A percentile compares a stretch with the other conserved stretches of the same genome.
Evolutionary conservation across 2,329 filamentous ascomycete species (phyloP).

Genomic region (Cadophora sp.): DNA sequence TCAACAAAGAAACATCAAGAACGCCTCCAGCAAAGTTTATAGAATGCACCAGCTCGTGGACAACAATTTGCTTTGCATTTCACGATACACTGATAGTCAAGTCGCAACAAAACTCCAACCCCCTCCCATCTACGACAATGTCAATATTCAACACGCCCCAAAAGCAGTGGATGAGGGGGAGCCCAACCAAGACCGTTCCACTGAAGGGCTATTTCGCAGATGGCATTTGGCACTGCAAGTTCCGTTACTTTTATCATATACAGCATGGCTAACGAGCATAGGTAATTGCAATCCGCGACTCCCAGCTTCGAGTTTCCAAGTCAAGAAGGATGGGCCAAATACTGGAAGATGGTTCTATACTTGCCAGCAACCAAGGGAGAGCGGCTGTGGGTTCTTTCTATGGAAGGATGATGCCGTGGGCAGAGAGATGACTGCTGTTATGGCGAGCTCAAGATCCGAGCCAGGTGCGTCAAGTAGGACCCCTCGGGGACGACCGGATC

Average conservation of each 20-base stretch:
- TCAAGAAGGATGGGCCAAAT: constrained; percentile 57
- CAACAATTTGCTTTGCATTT: background rate
- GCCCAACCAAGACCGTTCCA: constrained; percentile 32
- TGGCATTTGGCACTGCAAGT: constrained; percentile 50
- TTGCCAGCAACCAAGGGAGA: constrained; percentile 55
- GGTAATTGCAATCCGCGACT: constrained; percentile 59
- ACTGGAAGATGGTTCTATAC: constrained; percentile 60
- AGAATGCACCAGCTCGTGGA: background rate
- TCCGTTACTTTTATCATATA: background rate
- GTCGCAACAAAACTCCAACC: background rate
- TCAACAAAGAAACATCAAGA: constrained; percentile 10
- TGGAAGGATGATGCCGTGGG: constrained; percentile 60
- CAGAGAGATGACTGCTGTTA: constrained; percentile 53
- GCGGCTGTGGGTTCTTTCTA: constrained; percentile 61
- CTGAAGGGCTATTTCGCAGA: constrained; percentile 44
- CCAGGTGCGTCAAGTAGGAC: constrained; percentile 26
- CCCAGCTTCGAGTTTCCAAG: constrained; percentile 56
- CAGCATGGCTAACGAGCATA: constrained; percentile 34
- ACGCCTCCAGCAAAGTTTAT: background rate
- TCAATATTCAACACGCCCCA: constrained; percentile 32
- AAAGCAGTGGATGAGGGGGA: constrained; percentile 19
- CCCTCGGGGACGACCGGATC: constrained; percentile 25
- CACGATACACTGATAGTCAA: background rate
- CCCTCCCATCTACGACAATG: background rate
- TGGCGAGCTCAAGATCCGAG: constrained; percentile 56